Evolutionary conservation across 1,139 yeast genomes (phyloP), one percentile per base, ranked within the genome.

Genomic region (Spencermartinsiella ligniputridi): DNA sequence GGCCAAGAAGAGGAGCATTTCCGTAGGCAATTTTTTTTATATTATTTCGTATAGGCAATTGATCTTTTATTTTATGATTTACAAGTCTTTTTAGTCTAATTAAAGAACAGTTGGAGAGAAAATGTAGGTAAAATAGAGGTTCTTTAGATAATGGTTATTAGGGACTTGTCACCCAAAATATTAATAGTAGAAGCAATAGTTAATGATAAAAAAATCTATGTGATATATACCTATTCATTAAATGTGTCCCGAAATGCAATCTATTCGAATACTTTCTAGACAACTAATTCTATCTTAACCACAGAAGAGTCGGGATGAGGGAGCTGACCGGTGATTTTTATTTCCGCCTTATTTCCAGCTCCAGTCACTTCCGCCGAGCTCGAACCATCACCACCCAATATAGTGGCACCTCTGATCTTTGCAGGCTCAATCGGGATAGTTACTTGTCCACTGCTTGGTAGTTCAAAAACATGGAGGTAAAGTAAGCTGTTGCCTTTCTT

Each of bases 1-100:
- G 79, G 12, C 70, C 74, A 27, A 65, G 15, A 2, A 25, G 19
- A 13, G 50, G 52, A 13, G 27, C 33, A 12, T 49, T 39, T 34
- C 41, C 41, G 13, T 45, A 22, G 25, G 6, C 25, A 8, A 22
- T 6, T 22, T 22, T 22, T 22, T 8, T 22, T 8, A 22, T 22
- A n/a, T n/a, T n/a, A n/a, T n/a, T n/a, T n/a, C n/a, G n/a, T n/a
- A n/a, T n/a, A n/a, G n/a, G n/a, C n/a, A n/a, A n/a, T n/a, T n/a
- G n/a, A n/a, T n/a, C n/a, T n/a, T n/a, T n/a, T n/a, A n/a, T n/a
- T n/a, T n/a, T n/a, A n/a, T n/a, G n/a, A n/a, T n/a, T n/a, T n/a
- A n/a, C n/a, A n/a, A n/a, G n/a, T n/a, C n/a, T n/a, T n/a, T n/a
- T n/a, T n/a, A n/a, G n/a, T n/a, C n/a, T n/a, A n/a, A n/a, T n/a